Conservation (phyloP, 169 alveolate species). For the Amoebophrya sp. region DNA sequence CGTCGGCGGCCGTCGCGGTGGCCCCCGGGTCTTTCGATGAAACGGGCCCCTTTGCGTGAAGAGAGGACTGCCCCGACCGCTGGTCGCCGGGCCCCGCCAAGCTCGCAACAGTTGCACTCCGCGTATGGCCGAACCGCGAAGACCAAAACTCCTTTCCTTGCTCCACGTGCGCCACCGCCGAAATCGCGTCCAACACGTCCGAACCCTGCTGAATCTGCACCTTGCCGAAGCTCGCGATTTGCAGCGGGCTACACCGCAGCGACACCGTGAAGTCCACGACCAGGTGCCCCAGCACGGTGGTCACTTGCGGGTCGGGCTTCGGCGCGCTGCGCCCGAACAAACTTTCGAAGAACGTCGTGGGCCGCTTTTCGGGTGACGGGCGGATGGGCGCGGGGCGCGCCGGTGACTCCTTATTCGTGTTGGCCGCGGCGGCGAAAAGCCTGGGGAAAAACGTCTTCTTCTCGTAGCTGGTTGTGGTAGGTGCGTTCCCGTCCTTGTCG, state of each 20-base stretch:
- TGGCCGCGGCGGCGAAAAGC: not conserved
- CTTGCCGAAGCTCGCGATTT: not conserved
- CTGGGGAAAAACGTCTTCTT: not conserved
- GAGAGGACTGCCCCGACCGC: too few relatives aligned
- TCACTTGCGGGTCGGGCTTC: not conserved
- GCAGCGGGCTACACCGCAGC: not conserved
- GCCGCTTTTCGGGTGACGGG: too few relatives aligned
- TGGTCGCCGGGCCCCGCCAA: too few relatives aligned
- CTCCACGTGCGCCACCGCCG: too few relatives aligned
- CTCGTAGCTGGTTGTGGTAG: not conserved
- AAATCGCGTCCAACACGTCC: not conserved
- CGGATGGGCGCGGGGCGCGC: not conserved
- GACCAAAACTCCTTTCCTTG: too few relatives aligned
- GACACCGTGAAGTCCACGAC: not conserved
- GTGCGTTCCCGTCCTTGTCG: too few relatives aligned
- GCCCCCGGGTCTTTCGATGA: too few relatives aligned
- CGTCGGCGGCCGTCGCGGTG: too few relatives aligned
- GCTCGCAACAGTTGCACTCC: too few relatives aligned
- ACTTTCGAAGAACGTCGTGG: not conserved
- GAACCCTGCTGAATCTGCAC: not conserved
- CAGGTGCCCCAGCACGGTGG: not conserved
- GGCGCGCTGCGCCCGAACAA: not conserved
- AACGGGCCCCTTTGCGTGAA: too few relatives aligned
- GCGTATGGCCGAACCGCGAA: too few relatives aligned
- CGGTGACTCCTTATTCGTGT: not conserved